A percentile compares a stretch with the other conserved stretches of the same genome.
phyloP scores from a whole-genome alignment of 1,284 basidiomycete species.

The Psilocybe mexicana region DNA sequence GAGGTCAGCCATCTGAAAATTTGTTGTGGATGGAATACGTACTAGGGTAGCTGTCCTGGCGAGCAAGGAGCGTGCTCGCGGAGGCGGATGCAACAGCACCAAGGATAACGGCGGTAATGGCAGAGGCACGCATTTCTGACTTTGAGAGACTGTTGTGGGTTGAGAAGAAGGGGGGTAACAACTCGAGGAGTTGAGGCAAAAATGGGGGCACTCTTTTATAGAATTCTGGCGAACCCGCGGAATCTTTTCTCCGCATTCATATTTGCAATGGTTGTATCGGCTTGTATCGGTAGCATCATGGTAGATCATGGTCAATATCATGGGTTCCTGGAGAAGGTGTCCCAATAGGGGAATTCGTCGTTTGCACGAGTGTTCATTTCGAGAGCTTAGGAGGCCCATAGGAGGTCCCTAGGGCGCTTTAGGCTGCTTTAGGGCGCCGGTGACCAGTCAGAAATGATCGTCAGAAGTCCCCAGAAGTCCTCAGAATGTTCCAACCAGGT shows the following conservation, averaged over 20 bases:
- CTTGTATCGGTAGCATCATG: not conserved
- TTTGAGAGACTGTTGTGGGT: not conserved
- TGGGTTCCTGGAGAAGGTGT: not conserved
- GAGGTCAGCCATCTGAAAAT: not conserved
- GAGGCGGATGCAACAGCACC: slow-evolving; percentile 42
- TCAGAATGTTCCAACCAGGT: no score
- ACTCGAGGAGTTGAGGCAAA: not conserved
- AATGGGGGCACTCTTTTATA: not conserved
- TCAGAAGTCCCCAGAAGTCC: no score
- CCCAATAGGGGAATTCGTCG: no score
- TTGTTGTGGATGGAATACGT: not conserved
- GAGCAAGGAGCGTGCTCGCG: slow-evolving; percentile 26
- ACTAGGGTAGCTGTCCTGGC: not conserved
- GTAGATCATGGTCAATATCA: not conserved
- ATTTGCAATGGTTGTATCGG: not conserved
- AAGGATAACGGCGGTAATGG: slow-evolving; percentile 40
- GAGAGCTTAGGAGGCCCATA: no score
- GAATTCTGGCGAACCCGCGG: not conserved
- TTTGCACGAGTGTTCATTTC: no score
- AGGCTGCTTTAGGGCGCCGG: no score
- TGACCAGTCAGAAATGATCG: no score
- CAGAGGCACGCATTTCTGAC: slow-evolving; percentile 54
- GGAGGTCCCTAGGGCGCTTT: no score
- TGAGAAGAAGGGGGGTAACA: not conserved
- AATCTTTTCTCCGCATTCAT: not conserved